A percentile compares a stretch with the other conserved stretches of the same genome.
These are phyloP conservation scores for Xerocomellus dryophilus DNA, from an alignment of 768 basidiomycete genomes.

Conservation along the genomic window DNA sequence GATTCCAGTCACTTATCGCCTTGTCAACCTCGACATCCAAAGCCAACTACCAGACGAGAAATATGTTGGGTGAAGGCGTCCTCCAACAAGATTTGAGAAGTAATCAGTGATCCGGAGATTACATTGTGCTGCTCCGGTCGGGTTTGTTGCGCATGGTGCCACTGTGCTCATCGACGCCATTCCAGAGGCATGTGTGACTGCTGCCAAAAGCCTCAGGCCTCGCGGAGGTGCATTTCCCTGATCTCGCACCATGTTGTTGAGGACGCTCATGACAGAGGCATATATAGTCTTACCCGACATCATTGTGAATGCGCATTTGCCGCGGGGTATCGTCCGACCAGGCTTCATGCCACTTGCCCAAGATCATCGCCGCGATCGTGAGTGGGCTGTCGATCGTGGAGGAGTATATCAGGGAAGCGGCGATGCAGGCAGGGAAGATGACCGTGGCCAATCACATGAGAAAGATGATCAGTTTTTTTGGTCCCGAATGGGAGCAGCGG, in stretches of 20 bases:
- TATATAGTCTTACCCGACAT: no score
- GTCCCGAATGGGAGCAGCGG: slow-evolving; percentile 90
- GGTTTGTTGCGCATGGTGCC: slow-evolving; percentile 63
- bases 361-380: no score
- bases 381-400: no score
- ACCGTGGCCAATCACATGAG: slow-evolving; percentile 91
- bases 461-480: slow-evolving; percentile 86
- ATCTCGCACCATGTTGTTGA: slow-evolving; percentile 85
- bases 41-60: no score
- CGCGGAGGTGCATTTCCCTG: slow-evolving; percentile 69
- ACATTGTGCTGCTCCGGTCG: slow-evolving; percentile 58
- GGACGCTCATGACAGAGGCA: slow-evolving; percentile 86
- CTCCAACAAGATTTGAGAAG: slow-evolving; percentile 97
- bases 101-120: slow-evolving; percentile 96
- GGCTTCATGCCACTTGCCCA: no score
- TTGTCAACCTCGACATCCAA: no score
- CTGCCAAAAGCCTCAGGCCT: slow-evolving; percentile 93
- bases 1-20: no score
- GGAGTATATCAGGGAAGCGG: slow-evolving; percentile 84
- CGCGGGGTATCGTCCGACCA: no score
- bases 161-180: slow-evolving; percentile 91
- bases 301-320: no score
- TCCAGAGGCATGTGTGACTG: slow-evolving; percentile 95
- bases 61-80: slow-evolving; percentile 53
- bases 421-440: slow-evolving; percentile 97